Evolutionary conservation across 2,329 filamentous ascomycete genomes (phyloP).

Genomic region (Biscogniauxia marginata): DNA sequence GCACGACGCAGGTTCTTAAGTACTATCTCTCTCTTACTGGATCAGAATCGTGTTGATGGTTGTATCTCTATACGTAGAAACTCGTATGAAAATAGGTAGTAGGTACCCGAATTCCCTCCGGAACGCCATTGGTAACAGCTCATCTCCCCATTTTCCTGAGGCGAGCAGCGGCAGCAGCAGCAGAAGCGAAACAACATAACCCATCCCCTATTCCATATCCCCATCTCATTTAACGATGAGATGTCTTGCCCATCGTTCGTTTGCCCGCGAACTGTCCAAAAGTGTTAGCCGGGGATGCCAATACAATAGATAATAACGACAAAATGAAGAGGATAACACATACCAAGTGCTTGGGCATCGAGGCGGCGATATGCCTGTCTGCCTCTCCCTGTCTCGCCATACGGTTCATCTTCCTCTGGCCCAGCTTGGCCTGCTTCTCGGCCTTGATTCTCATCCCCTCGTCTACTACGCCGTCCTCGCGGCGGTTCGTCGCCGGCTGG

Average conservation of each 20-base stretch:
- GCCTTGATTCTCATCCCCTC: constrained; percentile 70
- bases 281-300: constrained; percentile 30
- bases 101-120: too few relatives aligned
- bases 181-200: background rate
- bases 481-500: constrained; percentile 63
- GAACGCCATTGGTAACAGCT: too few relatives aligned
- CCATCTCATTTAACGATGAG: constrained; percentile 55
- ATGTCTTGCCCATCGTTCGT: constrained; percentile 88
- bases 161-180: background rate
- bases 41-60: too few relatives aligned
- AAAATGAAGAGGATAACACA: constrained; percentile 36
- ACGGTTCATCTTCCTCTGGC: constrained; percentile 98
- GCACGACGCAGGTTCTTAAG: too few relatives aligned
- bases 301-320: constrained; percentile 7
- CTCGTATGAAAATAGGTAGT: too few relatives aligned
- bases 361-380: constrained; percentile 81
- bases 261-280: constrained; percentile 73
- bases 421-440: constrained; percentile 81
- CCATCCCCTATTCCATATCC: background rate
- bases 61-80: too few relatives aligned
- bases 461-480: constrained; percentile 74
- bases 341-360: constrained; percentile 89
- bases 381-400: constrained; percentile 97
- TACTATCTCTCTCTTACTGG: too few relatives aligned
- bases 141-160: too few relatives aligned